These are phyloP conservation scores for Colletotrichum camelliae DNA, from an alignment of 2,329 filamentous ascomycete genomes.

Conservation along the genomic window DNA sequence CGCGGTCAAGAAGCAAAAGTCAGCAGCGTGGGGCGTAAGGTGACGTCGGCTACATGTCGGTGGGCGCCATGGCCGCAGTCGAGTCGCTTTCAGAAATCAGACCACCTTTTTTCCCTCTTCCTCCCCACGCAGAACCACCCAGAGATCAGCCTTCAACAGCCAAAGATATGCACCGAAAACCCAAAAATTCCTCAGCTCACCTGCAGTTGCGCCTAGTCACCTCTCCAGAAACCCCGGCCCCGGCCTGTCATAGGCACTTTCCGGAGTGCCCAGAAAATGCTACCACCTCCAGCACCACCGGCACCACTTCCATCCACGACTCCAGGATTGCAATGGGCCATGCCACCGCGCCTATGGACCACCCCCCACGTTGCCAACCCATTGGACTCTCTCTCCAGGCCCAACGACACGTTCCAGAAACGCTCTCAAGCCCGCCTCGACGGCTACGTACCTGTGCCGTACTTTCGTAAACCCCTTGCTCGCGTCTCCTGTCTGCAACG, in stretches of 20 bases:
- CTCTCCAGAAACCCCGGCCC: background rate
- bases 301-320: background rate
- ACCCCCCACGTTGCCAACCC: conserved; percentile 10
- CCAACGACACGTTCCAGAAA: background rate
- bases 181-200: conserved; percentile 16
- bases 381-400: background rate
- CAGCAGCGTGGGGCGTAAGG: conserved; percentile 1
- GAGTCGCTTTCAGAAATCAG: conserved; percentile 14
- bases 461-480: background rate
- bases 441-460: background rate
- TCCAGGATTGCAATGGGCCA: background rate
- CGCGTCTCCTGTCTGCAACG: background rate
- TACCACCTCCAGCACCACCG: background rate
- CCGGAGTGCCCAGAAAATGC: background rate
- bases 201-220: background rate
- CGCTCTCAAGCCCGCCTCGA: background rate
- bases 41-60: conserved; percentile 12
- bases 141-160: background rate
- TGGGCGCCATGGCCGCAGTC: background rate
- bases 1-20: background rate
- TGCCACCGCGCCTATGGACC: background rate
- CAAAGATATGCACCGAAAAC: background rate
- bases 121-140: conserved; percentile 1
- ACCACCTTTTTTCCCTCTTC: conserved; percentile 13
- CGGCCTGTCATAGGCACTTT: background rate